Evolutionary conservation across 345 rosid species (phyloP).

Genomic region (Citrus unshiu): DNA sequence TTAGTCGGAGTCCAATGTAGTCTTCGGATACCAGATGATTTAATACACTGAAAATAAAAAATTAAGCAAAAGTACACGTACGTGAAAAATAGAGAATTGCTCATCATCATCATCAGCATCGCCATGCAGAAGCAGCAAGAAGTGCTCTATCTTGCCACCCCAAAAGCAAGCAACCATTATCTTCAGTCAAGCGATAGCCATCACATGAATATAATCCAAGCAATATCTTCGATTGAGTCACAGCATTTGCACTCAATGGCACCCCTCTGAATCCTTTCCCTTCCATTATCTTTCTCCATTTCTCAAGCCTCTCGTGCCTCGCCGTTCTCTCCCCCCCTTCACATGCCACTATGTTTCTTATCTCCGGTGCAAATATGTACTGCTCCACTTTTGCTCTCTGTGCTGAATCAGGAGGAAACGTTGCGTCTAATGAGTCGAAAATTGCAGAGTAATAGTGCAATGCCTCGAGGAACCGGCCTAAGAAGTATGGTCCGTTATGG

Average conservation of each 20-base stretch:
- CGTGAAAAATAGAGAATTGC: not conserved
- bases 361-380: constrained; percentile 58
- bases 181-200: constrained; percentile 68
- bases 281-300: constrained; percentile 66
- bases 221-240: constrained; percentile 60
- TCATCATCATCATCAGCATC: constrained; percentile 30
- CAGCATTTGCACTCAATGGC: constrained; percentile 56
- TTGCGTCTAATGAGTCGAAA: constrained; percentile 61
- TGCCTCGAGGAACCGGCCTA: constrained; percentile 70
- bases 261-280: constrained; percentile 61
- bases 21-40: no score
- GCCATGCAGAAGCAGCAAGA: constrained; percentile 67
- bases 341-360: constrained; percentile 55
- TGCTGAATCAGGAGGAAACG: constrained; percentile 51
- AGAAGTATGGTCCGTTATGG: constrained; percentile 60
- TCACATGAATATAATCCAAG: constrained; percentile 58
- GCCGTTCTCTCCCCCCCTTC: constrained; percentile 57
- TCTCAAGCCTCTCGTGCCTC: constrained; percentile 66
- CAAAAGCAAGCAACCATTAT: constrained; percentile 65
- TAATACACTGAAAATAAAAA: no score
- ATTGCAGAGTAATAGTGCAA: constrained; percentile 62
- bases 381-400: constrained; percentile 69
- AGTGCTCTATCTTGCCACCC: constrained; percentile 68
- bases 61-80: not conserved
- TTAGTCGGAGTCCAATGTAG: no score